Percentiles rank a stretch among this genome's conserved stretches.
Evolutionary conservation across 495 filamentous ascomycete species (phyloP).

Genomic region (Penicillium crystallinum): DNA sequence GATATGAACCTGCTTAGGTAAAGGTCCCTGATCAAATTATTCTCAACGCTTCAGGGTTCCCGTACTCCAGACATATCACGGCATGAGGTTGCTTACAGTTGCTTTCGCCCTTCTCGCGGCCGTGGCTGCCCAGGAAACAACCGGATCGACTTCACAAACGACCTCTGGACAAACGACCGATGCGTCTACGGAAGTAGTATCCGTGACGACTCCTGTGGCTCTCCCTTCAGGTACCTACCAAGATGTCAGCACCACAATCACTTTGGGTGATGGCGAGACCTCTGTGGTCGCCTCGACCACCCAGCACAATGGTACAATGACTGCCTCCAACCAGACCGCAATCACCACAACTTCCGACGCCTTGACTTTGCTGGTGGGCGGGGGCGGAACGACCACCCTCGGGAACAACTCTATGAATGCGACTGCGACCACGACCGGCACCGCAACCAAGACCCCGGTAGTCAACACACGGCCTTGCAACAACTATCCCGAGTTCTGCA

Average conservation of each 20-base stretch:
- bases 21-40: too few relatives aligned
- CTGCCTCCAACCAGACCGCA: slow-evolving; percentile 29
- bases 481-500: slow-evolving; percentile 77
- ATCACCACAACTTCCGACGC: slow-evolving; percentile 32
- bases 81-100: slow-evolving; percentile 21
- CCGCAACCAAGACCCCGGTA: slow-evolving; percentile 42
- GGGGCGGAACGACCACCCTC: slow-evolving; percentile 25
- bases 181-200: slow-evolving; percentile 13
- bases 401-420: slow-evolving; percentile 44
- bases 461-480: slow-evolving; percentile 83
- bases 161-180: slow-evolving; percentile 3
- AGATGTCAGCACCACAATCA: slow-evolving; percentile 37
- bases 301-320: slow-evolving; percentile 15
- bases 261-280: slow-evolving; percentile 21
- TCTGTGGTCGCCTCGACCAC: slow-evolving; percentile 17
- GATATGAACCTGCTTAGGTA: too few relatives aligned
- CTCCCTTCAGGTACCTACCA: slow-evolving; percentile 37
- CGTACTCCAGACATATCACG: neutral
- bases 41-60: too few relatives aligned
- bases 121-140: slow-evolving; percentile 14
- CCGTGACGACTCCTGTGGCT: slow-evolving; percentile 4
- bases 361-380: slow-evolving; percentile 36
- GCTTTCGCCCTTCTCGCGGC: slow-evolving; percentile 14
- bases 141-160: neutral
- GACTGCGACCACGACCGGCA: slow-evolving; percentile 31